Conservation (phyloP, 2,329 filamentous ascomycete species). For the Aspergillus persii region DNA sequence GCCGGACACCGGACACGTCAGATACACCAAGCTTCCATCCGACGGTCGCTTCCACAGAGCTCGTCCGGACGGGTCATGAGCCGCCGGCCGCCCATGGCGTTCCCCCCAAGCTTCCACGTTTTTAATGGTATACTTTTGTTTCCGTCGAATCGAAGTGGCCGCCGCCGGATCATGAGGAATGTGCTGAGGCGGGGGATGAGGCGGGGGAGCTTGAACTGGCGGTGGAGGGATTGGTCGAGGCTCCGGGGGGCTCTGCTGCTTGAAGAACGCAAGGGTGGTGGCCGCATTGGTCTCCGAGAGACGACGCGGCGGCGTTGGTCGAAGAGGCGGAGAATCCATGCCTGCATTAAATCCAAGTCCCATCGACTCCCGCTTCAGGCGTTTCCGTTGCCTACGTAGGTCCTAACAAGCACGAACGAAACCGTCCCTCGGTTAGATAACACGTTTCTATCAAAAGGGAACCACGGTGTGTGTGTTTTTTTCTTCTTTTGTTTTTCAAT, state of each 20-base stretch:
- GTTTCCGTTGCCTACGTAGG: constrained; percentile 39
- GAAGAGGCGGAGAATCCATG: constrained; percentile 37
- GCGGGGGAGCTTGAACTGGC: constrained; percentile 23
- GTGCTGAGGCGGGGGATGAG: constrained; percentile 22
- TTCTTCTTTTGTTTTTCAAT: not conserved
- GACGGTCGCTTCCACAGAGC: constrained; percentile 42
- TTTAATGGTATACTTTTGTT: constrained; percentile 44
- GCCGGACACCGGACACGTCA: constrained; percentile 38
- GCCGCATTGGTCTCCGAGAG: constrained; percentile 42
- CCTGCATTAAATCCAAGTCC: constrained; percentile 34
- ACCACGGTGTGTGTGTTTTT: not conserved
- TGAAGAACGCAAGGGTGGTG: constrained; percentile 42
- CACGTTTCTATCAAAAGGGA: not conserved
- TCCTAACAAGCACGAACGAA: constrained; percentile 25
- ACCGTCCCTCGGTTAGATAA: constrained; percentile 5
- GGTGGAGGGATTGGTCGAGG: constrained; percentile 31
- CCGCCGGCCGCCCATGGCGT: constrained; percentile 40
- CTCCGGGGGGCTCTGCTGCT: constrained; percentile 42
- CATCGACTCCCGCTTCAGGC: constrained; percentile 42
- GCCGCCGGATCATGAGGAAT: constrained; percentile 28
- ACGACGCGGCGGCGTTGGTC: constrained; percentile 38
- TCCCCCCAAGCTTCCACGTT: constrained; percentile 44
- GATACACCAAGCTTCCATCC: constrained; percentile 38
- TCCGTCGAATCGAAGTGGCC: constrained; percentile 33
- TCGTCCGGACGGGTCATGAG: constrained; percentile 38